A percentile compares a stretch with the other conserved stretches of the same genome.
Conservation (phyloP, 2,329 filamentous ascomycete genomes). For the Stagonosporopsis vannaccii region DNA sequence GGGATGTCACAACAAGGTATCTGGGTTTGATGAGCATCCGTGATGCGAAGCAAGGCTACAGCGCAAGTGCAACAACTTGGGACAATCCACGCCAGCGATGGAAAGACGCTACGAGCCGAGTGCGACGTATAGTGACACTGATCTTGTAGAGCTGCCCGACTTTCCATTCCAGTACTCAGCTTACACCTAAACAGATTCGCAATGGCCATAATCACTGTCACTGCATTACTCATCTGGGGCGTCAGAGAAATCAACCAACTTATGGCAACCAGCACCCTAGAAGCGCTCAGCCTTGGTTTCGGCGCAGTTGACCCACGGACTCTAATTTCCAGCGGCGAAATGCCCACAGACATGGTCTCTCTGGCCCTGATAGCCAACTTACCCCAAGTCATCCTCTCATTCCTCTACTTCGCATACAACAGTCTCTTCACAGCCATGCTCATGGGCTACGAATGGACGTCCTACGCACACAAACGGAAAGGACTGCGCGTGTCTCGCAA, state of each 20-base stretch:
- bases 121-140: neutral
- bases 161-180: neutral
- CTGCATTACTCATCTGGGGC: neutral
- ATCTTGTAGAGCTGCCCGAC: neutral
- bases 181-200: neutral
- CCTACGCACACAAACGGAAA: constrained; percentile 44
- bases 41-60: neutral
- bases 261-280: neutral
- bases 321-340: neutral
- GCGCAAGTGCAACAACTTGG: neutral
- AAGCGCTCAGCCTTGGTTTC: neutral
- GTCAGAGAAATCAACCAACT: neutral
- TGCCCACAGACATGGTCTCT: neutral
- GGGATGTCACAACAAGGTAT: neutral
- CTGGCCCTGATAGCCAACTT: constrained; percentile 51
- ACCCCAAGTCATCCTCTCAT: constrained; percentile 57
- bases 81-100: neutral
- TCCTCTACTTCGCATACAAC: constrained; percentile 58
- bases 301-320: constrained; percentile 6
- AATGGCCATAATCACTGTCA: neutral
- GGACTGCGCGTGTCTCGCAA: constrained; percentile 47
- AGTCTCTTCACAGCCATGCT: constrained; percentile 57
- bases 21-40: neutral
- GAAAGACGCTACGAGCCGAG: constrained; percentile 1
- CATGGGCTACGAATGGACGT: constrained; percentile 56